Evolutionary conservation across 768 basidiomycete species (phyloP).

Genomic region (Podaxis mareebaensis): DNA sequence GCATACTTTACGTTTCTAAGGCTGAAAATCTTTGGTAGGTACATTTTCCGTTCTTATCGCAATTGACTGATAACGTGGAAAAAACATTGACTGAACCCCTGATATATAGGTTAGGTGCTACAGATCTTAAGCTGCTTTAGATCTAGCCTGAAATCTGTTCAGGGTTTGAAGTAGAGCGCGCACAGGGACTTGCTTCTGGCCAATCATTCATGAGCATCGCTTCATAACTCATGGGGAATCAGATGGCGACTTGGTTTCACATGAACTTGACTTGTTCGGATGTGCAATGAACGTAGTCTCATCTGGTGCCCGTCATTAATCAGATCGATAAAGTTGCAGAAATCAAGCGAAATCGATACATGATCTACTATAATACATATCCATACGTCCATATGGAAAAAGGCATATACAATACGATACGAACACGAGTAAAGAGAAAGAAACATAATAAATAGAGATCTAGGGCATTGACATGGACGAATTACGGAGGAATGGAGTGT

Average conservation of each 20-base stretch:
- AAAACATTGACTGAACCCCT: neutral
- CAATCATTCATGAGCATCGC: neutral
- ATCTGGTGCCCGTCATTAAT: neutral
- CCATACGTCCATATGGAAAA: slow-evolving; percentile 12
- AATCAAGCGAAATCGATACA: slow-evolving; percentile 3
- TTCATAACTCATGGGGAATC: neutral
- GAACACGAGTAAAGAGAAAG: neutral
- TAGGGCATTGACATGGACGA: neutral
- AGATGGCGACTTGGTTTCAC: neutral
- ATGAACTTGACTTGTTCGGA: no score
- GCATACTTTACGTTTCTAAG: neutral
- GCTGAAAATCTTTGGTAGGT: neutral
- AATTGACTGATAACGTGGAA: neutral
- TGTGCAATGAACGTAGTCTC: neutral
- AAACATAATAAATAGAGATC: slow-evolving; percentile 3
- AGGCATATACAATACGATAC: neutral
- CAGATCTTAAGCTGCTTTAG: slow-evolving; percentile 16
- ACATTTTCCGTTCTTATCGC: neutral
- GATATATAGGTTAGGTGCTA: neutral
- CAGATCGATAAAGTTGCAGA: neutral
- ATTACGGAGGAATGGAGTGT: slow-evolving; percentile 7
- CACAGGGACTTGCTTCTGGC: neutral
- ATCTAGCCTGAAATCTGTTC: slow-evolving; percentile 10
- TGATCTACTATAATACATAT: slow-evolving; percentile 12
- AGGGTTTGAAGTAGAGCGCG: neutral